phyloP scores from a whole-genome alignment of 371 early-diverging fungal species.

The Dipsacomyces acuminosporus region DNA sequence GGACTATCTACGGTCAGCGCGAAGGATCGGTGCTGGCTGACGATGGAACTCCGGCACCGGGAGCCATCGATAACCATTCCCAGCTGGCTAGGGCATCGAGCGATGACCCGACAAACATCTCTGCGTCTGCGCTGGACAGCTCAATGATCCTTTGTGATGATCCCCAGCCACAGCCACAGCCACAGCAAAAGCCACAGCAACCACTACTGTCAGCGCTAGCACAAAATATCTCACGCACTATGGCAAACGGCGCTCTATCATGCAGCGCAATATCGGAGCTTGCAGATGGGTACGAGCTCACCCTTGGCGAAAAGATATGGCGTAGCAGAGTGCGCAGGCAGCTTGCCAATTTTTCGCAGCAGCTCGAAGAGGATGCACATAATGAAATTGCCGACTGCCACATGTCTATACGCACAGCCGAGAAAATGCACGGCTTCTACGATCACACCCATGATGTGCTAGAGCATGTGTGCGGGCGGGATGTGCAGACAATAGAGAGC shows the following conservation, averaged over 20 bases:
- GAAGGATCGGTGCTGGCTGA: constrained; percentile 25
- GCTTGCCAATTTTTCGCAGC: constrained; percentile 20
- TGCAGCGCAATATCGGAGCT: constrained; percentile 19
- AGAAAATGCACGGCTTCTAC: constrained; percentile 27
- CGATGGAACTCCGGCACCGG: constrained; percentile 33
- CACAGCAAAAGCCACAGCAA: neutral
- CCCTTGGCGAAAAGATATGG: constrained; percentile 34
- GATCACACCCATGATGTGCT: constrained; percentile 21
- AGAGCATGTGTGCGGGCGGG: constrained; percentile 9
- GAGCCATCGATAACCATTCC: neutral
- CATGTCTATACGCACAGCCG: constrained; percentile 14
- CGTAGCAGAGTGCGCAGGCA: constrained; percentile 23
- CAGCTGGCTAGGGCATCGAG: constrained; percentile 5
- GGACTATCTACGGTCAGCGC: constrained; percentile 17
- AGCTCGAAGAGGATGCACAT: constrained; percentile 10
- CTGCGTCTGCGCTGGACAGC: no score
- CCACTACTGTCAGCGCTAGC: constrained; percentile 9
- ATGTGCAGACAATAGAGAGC: constrained; percentile 13
- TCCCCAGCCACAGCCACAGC: neutral
- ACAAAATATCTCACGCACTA: constrained; percentile 25
- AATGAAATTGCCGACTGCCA: constrained; percentile 16
- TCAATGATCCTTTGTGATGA: no score
- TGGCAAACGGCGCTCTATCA: constrained; percentile 1
- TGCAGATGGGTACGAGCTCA: constrained; percentile 23
- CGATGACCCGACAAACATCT: neutral